Evolutionary conservation across 768 basidiomycete genomes (phyloP).

Genomic region (Ephemerocybe angulata): DNA sequence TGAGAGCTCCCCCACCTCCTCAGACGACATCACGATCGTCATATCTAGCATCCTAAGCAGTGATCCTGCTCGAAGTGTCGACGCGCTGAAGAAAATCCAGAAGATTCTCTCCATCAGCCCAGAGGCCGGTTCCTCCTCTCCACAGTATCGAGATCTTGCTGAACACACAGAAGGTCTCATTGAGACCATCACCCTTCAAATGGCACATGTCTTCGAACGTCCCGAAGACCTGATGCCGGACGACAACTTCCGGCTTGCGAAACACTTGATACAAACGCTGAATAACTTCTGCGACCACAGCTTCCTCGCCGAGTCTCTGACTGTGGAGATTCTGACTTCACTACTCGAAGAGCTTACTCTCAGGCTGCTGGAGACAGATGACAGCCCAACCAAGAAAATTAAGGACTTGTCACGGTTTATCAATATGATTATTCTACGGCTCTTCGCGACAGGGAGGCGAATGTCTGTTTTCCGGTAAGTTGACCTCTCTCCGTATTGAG

Average conservation of each 20-base stretch:
- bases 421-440: conserved; percentile 94
- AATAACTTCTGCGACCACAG: conserved; percentile 92
- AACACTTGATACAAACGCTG: conserved; percentile 95
- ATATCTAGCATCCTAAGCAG: conserved; percentile 89
- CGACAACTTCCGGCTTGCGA: conserved; percentile 89
- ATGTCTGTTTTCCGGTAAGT: conserved; percentile 89
- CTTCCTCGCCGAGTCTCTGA: conserved; percentile 82
- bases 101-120: conserved; percentile 76
- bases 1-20: conserved; percentile 29
- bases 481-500: neutral
- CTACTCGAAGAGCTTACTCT: conserved; percentile 90
- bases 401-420: conserved; percentile 95
- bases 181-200: conserved; percentile 86
- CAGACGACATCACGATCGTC: conserved; percentile 68
- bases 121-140: conserved; percentile 64
- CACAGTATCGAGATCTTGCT: conserved; percentile 73
- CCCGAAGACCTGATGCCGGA: conserved; percentile 68
- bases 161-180: conserved; percentile 81
- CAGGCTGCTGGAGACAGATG: conserved; percentile 91
- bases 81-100: conserved; percentile 91
- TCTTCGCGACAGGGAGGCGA: conserved; percentile 86
- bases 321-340: conserved; percentile 78
- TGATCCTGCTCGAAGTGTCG: conserved; percentile 82
- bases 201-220: conserved; percentile 88
- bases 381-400: conserved; percentile 75